phyloP scores from a whole-genome alignment of 2,329 filamentous ascomycete genomes.

The Aspergillus caelatus region DNA sequence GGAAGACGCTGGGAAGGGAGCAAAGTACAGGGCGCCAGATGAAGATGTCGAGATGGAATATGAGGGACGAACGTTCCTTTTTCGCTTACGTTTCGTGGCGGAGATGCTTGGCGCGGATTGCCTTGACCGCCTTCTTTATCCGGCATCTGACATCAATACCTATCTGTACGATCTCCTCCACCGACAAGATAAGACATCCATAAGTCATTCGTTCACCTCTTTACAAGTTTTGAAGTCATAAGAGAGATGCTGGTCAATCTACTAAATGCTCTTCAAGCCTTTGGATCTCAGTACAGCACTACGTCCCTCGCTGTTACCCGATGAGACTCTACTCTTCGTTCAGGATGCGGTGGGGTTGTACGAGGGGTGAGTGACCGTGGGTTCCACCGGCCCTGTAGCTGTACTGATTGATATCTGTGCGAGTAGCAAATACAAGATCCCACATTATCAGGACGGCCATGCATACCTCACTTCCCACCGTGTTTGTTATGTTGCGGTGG shows the following conservation, averaged over 20 bases:
- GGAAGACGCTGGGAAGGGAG: neutral
- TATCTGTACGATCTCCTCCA: neutral
- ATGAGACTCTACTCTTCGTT: constrained; percentile 93
- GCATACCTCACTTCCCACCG: constrained; percentile 96
- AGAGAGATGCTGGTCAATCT: constrained; percentile 34
- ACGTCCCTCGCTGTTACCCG: constrained; percentile 86
- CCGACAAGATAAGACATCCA: neutral
- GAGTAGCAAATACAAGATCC: constrained; percentile 87
- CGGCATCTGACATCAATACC: constrained; percentile 14
- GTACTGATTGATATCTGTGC: constrained; percentile 20
- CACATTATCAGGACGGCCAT: constrained; percentile 91
- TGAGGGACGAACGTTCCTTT: neutral
- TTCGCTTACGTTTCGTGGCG: constrained; percentile 13
- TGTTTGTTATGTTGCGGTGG: constrained; percentile 90
- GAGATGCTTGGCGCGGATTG: constrained; percentile 11
- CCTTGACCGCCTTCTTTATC: constrained; percentile 10
- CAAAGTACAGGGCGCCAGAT: neutral
- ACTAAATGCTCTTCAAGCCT: constrained; percentile 95
- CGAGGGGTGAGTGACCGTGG: constrained; percentile 72
- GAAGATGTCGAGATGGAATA: neutral
- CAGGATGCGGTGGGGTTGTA: constrained; percentile 97
- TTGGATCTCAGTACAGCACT: constrained; percentile 95
- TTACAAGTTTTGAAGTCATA: constrained; percentile 11
- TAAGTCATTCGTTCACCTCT: constrained; percentile 12
- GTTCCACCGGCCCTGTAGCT: constrained; percentile 11